These are phyloP conservation scores for Aspergillus fischeri DNA, from an alignment of 2,329 filamentous ascomycete species.

Conservation along the genomic window DNA sequence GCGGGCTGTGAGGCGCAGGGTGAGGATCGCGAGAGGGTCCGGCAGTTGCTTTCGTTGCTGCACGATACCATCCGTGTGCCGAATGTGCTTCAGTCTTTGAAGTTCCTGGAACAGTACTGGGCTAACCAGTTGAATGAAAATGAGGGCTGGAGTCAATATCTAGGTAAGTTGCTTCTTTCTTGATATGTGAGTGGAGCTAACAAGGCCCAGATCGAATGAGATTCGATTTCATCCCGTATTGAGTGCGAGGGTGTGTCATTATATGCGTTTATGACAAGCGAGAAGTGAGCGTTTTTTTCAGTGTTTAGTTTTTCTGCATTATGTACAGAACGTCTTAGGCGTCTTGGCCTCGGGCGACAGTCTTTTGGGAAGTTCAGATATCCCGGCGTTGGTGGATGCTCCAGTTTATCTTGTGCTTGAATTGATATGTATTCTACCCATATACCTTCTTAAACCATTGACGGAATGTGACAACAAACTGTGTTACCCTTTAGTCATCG, in stretches of 20 bases:
- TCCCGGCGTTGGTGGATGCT: neutral
- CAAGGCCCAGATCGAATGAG: slow-evolving; percentile 28
- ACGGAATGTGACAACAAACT: neutral
- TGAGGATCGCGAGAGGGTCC: slow-evolving; percentile 32
- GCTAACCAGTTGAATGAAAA: slow-evolving; percentile 28
- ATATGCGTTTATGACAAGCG: neutral
- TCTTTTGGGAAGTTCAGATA: neutral
- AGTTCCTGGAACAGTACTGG: slow-evolving; percentile 40
- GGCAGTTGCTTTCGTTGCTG: slow-evolving; percentile 29
- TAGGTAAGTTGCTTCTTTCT: slow-evolving; percentile 25
- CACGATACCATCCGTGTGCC: slow-evolving; percentile 40
- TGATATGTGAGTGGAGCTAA: neutral
- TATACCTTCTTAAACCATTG: neutral
- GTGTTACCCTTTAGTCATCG: too few relatives aligned
- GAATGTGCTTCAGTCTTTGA: slow-evolving; percentile 39
- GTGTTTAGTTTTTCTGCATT: neutral
- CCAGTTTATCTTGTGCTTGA: neutral
- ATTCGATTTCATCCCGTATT: slow-evolving; percentile 30
- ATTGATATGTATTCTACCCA: neutral
- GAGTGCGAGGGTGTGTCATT: neutral
- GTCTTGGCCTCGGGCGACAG: neutral
- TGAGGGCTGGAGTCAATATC: slow-evolving; percentile 37
- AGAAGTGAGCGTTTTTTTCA: neutral
- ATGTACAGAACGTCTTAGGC: neutral
- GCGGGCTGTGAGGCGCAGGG: slow-evolving; percentile 40